These are phyloP conservation scores for Colletotrichum endophyticum DNA, from an alignment of 2,329 filamentous ascomycete species.

Conservation along the genomic window DNA sequence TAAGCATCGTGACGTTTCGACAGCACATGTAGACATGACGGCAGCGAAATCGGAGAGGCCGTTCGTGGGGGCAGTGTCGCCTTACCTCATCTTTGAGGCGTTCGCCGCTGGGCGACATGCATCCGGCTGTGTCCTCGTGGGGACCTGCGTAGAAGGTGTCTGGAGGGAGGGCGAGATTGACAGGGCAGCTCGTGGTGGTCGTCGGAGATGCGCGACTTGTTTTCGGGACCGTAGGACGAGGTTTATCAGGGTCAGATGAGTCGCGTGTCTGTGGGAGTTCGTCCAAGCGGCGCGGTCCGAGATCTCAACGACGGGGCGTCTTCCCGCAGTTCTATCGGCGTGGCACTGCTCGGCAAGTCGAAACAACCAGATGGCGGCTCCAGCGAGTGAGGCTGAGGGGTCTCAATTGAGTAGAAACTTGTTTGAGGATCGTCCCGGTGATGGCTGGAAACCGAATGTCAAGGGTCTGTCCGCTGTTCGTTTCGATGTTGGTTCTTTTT, in stretches of 20 bases:
- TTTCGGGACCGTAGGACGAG: conserved; percentile 13
- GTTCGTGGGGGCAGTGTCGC: not conserved
- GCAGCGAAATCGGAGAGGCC: not conserved
- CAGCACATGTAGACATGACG: not conserved
- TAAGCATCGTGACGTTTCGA: conserved; percentile 13
- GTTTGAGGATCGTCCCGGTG: not conserved
- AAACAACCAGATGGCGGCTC: conserved; percentile 1
- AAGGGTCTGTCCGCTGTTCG: conserved; percentile 4
- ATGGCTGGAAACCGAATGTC: not conserved
- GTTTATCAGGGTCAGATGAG: conserved; percentile 16
- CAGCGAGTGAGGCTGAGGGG: conserved; percentile 12
- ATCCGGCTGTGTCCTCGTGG: conserved; percentile 26
- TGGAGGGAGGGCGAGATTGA: not conserved
- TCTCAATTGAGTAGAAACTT: conserved; percentile 8
- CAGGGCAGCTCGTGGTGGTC: not conserved
- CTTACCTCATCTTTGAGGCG: conserved; percentile 66
- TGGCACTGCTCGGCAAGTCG: conserved; percentile 10
- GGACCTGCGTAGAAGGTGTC: conserved; percentile 5
- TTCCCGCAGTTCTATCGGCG: not conserved
- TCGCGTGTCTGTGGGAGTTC: conserved; percentile 3
- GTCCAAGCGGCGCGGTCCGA: conserved; percentile 16
- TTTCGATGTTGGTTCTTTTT: not conserved
- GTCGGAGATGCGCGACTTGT: not conserved
- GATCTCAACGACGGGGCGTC: not conserved
- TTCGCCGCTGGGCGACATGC: conserved; percentile 39